Evolutionary conservation across 2,329 filamentous ascomycete species (phyloP).

Genomic region (Aspergillus eucalypticola): DNA sequence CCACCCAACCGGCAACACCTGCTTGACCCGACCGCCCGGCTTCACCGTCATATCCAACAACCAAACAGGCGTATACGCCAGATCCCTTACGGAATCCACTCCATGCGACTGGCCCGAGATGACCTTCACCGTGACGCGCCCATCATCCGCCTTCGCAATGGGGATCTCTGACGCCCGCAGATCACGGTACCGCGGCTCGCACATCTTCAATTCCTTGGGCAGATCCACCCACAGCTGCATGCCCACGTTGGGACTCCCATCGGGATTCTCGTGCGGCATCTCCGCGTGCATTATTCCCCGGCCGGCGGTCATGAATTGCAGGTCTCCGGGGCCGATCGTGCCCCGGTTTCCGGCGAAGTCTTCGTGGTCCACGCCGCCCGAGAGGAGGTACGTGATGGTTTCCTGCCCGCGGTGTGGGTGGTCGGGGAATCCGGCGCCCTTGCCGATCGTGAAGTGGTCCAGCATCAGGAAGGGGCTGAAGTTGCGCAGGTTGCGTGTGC

Average conservation of each 20-base stretch:
- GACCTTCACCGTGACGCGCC: conserved; percentile 78
- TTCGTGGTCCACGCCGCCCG: conserved; percentile 84
- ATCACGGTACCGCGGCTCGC: conserved; percentile 91
- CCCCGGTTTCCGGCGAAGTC: conserved; percentile 86
- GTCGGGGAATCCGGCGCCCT: conserved; percentile 86
- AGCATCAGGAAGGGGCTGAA: conserved; percentile 95
- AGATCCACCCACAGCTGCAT: conserved; percentile 96
- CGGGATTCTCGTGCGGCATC: conserved; percentile 79
- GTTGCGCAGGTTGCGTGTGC: conserved; percentile 78
- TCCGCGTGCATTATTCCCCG: conserved; percentile 91
- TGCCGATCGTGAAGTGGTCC: conserved; percentile 81
- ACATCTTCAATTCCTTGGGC: conserved; percentile 75
- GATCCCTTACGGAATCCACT: conserved; percentile 81
- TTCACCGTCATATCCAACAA: conserved; percentile 78
- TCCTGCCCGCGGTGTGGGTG: conserved; percentile 83
- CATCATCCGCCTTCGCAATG: conserved; percentile 66
- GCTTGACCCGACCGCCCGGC: conserved; percentile 75
- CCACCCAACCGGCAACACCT: conserved; percentile 77
- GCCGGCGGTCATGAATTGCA: conserved; percentile 98
- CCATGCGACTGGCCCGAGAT: conserved; percentile 84
- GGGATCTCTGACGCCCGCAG: conserved; percentile 79
- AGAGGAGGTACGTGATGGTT: conserved; percentile 85
- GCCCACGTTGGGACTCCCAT: conserved; percentile 77
- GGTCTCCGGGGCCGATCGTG: conserved; percentile 80
- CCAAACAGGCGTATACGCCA: conserved; percentile 98